phyloP scores from a whole-genome alignment of 2,329 filamentous ascomycete species.

The Aureobasidium zeae region DNA sequence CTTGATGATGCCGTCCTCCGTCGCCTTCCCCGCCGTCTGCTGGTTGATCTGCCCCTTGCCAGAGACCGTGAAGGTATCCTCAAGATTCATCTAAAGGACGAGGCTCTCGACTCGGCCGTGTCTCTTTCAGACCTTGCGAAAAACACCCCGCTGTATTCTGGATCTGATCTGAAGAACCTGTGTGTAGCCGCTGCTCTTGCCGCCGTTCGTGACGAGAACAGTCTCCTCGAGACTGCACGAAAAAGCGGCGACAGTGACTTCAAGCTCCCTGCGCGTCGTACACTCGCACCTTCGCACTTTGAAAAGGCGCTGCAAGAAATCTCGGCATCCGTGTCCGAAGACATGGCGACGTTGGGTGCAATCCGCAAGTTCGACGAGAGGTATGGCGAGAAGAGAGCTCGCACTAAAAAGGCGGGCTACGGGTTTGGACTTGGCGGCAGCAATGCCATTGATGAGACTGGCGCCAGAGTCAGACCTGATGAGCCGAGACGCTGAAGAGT shows the following conservation, averaged over 20 bases:
- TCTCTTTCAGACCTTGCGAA: conserved; percentile 54
- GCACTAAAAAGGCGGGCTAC: conserved; percentile 34
- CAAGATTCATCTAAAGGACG: conserved; percentile 59
- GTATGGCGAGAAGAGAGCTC: conserved; percentile 71
- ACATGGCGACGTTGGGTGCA: conserved; percentile 76
- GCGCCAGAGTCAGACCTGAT: conserved; percentile 24
- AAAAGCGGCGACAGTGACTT: conserved; percentile 35
- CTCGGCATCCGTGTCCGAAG: conserved; percentile 82
- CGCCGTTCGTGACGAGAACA: conserved; percentile 66
- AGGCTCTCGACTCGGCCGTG: conserved; percentile 53
- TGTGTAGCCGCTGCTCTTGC: conserved; percentile 71
- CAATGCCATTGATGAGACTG: conserved; percentile 24
- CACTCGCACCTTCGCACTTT: conserved; percentile 63
- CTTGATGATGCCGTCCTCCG: conserved; percentile 79
- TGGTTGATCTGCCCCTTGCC: conserved; percentile 63
- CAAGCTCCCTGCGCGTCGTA: conserved; percentile 59
- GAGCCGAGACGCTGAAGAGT: conserved; percentile 2
- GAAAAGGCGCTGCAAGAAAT: conserved; percentile 80
- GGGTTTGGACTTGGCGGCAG: conserved; percentile 25
- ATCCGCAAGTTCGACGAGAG: conserved; percentile 95
- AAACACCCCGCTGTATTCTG: conserved; percentile 67
- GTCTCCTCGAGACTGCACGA: conserved; percentile 25
- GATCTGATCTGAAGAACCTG: conserved; percentile 74
- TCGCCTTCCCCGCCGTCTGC: conserved; percentile 61
- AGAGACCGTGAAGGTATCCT: conserved; percentile 60